Percentiles rank a stretch among this genome's conserved stretches.
Evolutionary conservation across 768 basidiomycete genomes (phyloP).

Genomic region (Albatrellus ellisii): DNA sequence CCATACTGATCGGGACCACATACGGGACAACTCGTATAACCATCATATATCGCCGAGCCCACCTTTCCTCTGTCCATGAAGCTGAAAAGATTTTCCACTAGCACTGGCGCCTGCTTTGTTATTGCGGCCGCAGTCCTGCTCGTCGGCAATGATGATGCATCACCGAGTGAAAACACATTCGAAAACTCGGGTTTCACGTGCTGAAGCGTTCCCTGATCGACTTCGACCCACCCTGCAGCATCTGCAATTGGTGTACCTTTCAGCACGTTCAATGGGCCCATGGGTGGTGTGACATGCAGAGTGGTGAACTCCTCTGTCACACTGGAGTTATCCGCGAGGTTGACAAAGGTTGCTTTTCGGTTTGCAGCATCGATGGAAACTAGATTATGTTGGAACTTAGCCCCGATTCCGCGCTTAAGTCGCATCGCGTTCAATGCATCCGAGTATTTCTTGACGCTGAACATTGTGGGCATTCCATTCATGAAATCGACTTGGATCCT

Average conservation of each 20-base stretch:
- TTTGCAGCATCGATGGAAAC: conserved; percentile 55
- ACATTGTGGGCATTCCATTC: conserved; percentile 92
- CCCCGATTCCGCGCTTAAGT: conserved; percentile 67
- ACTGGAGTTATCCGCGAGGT: conserved; percentile 45
- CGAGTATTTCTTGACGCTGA: conserved; percentile 92
- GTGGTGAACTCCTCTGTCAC: conserved; percentile 68
- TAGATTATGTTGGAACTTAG: conserved; percentile 73
- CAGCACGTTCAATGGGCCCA: conserved; percentile 78
- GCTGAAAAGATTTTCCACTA: conserved; percentile 79
- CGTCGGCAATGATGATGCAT: conserved; percentile 84
- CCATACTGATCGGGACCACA: conserved; percentile 17
- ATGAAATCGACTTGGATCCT: conserved; percentile 65
- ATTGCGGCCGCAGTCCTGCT: conserved; percentile 96
- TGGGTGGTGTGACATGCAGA: conserved; percentile 82
- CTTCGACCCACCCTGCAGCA: conserved; percentile 79
- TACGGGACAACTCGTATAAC: conserved; percentile 83
- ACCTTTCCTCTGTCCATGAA: conserved; percentile 62
- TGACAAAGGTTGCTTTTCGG: conserved; percentile 78
- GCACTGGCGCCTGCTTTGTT: conserved; percentile 80
- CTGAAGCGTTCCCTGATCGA: conserved; percentile 68
- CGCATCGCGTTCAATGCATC: conserved; percentile 74
- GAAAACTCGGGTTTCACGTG: conserved; percentile 68
- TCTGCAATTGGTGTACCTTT: conserved; percentile 72
- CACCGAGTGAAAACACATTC: conserved; percentile 88
- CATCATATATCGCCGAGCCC: conserved; percentile 64